Base-by-base conservation (phyloP, 2,329 filamentous ascomycete species). In the Ophiostoma sp. region DNA sequence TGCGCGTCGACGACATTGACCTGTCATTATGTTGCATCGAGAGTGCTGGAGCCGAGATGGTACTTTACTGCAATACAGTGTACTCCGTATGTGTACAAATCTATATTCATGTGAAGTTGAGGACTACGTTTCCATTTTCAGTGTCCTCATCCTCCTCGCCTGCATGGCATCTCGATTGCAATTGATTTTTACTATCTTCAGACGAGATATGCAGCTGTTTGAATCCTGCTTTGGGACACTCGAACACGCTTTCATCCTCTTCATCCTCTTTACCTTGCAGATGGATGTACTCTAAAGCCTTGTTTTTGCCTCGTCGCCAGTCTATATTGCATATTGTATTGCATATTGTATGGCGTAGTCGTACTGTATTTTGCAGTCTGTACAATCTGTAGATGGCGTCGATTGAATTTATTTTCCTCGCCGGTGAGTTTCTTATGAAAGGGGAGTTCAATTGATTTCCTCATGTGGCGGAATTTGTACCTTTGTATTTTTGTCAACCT, bases 321-420 rank as follows among this genome's bases (percentile, higher is more conserved):
- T 63, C 59, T 22, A 63, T 63, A 63, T 64, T 64, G 59, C 59
- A 63, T 63, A 63, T 63, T 61, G 57, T 61, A 61, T 61, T 61
- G 57, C 31, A 39, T 63, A 64, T 63, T 42, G 36, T 45, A 66
- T 28, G 36, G 61, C 36, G 36, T 28, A 19, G 36, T 17, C 36
- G 36, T 66, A 64, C 61, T 45, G 33, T 42, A 42, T 42, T 42
- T 17, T 12, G 55, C 15, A 61, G 19, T n/a, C n/a, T n/a, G n/a
- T n/a, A n/a, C n/a, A n/a, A 15, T 33, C 42, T 61, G 31, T n/a
- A 57, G 9, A 57, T 57, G 28, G 28, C 28, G 55, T 59, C 25
- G 25, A 59, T 33, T 59, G 4, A 19, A 48, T 17, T 12, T 36
- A 11, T 19, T 12, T 39, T n/a, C 33, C 31, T 63, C 39, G 57